Evolutionary conservation across 148 eudicot species (phyloP).

Genomic region (Arctostaphylos glauca): DNA sequence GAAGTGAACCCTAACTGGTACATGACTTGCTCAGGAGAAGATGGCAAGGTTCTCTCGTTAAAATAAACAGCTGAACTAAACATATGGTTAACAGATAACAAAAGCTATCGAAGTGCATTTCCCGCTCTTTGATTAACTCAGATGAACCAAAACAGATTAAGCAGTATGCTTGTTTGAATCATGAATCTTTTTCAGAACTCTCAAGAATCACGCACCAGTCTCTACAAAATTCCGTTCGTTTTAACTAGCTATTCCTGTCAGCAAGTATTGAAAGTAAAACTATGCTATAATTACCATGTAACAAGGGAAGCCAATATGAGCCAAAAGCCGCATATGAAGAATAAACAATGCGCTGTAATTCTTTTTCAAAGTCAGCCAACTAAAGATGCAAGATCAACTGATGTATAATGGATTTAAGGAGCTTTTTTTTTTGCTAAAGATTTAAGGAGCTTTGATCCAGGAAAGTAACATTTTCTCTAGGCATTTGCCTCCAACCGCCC

Average conservation of each 20-base stretch:
- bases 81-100: no score
- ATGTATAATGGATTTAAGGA: not conserved
- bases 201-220: not conserved
- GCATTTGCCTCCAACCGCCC: not conserved
- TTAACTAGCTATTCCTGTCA: not conserved
- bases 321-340: not conserved
- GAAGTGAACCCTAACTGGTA: not conserved
- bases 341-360: not conserved
- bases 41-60: not conserved
- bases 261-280: not conserved
- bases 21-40: not conserved
- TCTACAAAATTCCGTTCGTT: not conserved
- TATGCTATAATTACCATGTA: not conserved
- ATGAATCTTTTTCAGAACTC: not conserved
- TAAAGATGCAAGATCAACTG: not conserved
- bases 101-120: no score
- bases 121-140: no score
- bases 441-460: not conserved
- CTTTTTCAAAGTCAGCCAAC: not conserved
- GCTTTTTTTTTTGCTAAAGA: no score
- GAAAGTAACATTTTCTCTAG: not conserved
- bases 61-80: not conserved
- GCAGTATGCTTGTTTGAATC: not conserved
- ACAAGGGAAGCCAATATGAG: not conserved
- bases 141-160: no score